phyloP scores from a whole-genome alignment of 1,284 basidiomycete species.

The Laetiporus sulphureus region DNA sequence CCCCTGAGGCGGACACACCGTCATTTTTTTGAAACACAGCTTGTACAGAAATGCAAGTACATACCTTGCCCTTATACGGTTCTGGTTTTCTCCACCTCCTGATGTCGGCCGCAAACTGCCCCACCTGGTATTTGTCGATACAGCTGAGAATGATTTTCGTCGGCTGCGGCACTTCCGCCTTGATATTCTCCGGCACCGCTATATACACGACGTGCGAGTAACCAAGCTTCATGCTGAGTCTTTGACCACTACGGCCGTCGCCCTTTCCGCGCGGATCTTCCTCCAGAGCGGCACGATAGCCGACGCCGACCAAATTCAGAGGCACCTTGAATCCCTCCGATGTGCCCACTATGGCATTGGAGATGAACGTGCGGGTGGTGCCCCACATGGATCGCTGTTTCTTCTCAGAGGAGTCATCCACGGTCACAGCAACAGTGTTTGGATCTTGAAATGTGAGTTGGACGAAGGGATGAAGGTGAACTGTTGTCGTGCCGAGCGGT shows the following conservation, averaged over 20 bases:
- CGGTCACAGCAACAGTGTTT: constrained; percentile 49
- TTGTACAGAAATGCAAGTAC: constrained; percentile 25
- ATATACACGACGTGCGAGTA: constrained; percentile 86
- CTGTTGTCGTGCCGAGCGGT: constrained; percentile 67
- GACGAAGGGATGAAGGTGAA: constrained; percentile 68
- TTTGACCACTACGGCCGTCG: constrained; percentile 51
- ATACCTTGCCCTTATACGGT: constrained; percentile 94
- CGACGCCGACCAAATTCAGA: constrained; percentile 90
- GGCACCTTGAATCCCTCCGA: constrained; percentile 81
- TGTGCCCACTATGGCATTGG: constrained; percentile 89
- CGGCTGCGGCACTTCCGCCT: constrained; percentile 61
- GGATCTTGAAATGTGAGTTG: constrained; percentile 49
- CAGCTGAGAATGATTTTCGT: constrained; percentile 66
- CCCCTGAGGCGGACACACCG: constrained; percentile 51
- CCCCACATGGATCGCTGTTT: constrained; percentile 91
- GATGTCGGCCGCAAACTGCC: constrained; percentile 85
- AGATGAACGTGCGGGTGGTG: constrained; percentile 81
- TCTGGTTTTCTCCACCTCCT: constrained; percentile 85
- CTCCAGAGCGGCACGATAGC: constrained; percentile 88
- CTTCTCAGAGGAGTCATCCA: constrained; percentile 69
- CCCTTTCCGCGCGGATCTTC: constrained; percentile 65
- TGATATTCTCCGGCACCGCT: constrained; percentile 77
- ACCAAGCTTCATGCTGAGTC: constrained; percentile 86
- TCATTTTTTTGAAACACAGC: too few species aligned
- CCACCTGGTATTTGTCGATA: constrained; percentile 75